Evolutionary conservation across 1,139 yeast genomes (phyloP), one percentile per base, ranked within the genome.

Genomic region (Yamadazyma dendronema): DNA sequence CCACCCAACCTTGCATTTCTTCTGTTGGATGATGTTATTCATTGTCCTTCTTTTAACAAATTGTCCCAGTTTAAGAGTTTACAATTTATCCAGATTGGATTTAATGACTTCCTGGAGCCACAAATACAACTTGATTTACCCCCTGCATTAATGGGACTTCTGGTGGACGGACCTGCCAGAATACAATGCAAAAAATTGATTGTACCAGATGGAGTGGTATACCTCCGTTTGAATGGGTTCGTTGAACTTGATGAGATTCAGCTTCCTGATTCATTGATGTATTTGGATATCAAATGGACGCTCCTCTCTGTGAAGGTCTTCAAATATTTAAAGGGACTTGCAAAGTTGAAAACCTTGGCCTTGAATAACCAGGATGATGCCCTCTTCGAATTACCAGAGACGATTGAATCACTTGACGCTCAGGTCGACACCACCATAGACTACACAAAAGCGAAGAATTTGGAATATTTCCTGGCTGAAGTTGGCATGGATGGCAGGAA

Each of bases 201-300:
- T 21, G 7, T 30, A 3, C 33, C 33, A 7, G 12, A 30, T 3
- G 19, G 27, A 12, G 13, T 30, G 12, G n/a, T 14, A 3, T 13
- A 30, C 17, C n/a, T 31, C 3, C 12, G 8, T 3, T 17, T 31
- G 11, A 13, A 9, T 4, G 34, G 34, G 6, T 31, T 31, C 16
- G 29, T 21, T 14, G 16, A 7, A 6, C 6, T 25, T 3, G 29
- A 16, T 16, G 29, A 16, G 5, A 12, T 31, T 11, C 11, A 12
- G 6, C 25, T 23, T n/a, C 34, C 34, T 25, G 23, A 17, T 3
- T 31, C 34, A 11, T 31, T 31, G 17, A n/a, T 31, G 7, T 13
- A 13, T 2, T 25, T 31, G 12, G 29, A 31, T 23, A 13, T 31
- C n/a, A 4, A 12, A 4, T 13, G 22, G n/a, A 11, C 29, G 11